Conservation (phyloP, 768 basidiomycete genomes). For the Agrocybe chaxingu region DNA sequence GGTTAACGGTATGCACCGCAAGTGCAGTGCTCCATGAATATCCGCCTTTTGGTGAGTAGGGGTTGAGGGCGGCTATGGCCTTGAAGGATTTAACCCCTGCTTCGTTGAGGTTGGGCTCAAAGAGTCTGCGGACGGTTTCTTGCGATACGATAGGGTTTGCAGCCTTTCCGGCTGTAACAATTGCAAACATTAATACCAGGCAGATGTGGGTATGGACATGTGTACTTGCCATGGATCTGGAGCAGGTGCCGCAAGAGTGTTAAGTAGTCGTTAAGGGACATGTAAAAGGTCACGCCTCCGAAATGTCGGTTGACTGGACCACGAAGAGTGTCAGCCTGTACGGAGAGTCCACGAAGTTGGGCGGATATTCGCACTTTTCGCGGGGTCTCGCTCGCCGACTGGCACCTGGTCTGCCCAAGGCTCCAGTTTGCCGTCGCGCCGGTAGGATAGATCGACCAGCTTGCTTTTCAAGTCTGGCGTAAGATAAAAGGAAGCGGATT, state of each 20-base stretch:
- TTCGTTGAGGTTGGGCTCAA: slow-evolving; percentile 16
- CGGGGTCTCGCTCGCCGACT: slow-evolving; percentile 21
- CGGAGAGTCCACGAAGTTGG: not conserved
- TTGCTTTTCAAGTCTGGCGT: slow-evolving; percentile 20
- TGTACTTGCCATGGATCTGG: slow-evolving; percentile 21
- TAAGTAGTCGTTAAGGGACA: slow-evolving; percentile 24
- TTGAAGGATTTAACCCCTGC: slow-evolving; percentile 4
- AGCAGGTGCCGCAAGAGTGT: slow-evolving; percentile 25
- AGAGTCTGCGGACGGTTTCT: slow-evolving; percentile 14
- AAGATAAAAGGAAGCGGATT: slow-evolving; percentile 22
- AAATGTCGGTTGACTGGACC: no score
- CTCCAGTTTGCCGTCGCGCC: slow-evolving; percentile 17
- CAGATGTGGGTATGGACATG: not conserved
- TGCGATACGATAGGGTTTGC: slow-evolving; percentile 11
- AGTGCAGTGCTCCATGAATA: slow-evolving; percentile 23
- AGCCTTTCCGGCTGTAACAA: slow-evolving; percentile 10
- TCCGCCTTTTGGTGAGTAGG: not conserved
- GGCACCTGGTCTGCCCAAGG: slow-evolving; percentile 12
- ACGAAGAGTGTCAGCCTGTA: no score
- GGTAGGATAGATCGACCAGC: slow-evolving; percentile 18
- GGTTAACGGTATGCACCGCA: slow-evolving; percentile 19
- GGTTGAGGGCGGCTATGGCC: slow-evolving; percentile 2
- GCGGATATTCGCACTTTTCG: slow-evolving; percentile 12
- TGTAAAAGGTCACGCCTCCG: not conserved
- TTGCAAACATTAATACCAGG: not conserved